These are phyloP conservation scores for Coccomyxa sp. DNA, from an alignment of 139 green algal species.

Conservation along the genomic window DNA sequence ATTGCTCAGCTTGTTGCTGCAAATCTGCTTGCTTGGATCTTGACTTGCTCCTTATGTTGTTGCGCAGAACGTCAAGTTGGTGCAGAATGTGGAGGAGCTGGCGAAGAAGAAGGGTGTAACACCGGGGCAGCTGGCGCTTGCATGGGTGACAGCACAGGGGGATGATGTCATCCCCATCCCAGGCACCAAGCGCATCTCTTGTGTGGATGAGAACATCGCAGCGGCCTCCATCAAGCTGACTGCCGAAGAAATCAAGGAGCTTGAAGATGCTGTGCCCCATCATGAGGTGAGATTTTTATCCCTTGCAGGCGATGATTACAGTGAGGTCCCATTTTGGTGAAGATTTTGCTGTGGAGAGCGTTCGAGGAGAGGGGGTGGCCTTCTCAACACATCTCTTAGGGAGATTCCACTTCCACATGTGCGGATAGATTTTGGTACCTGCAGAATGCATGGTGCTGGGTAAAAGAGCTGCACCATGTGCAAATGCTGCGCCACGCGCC, in stretches of 20 bases:
- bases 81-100: slow-evolving; percentile 43
- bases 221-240: slow-evolving; percentile 37
- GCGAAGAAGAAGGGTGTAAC: slow-evolving; percentile 59
- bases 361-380: too few species aligned
- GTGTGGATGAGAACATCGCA: slow-evolving; percentile 46
- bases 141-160: slow-evolving; percentile 65
- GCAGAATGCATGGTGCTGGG: too few species aligned
- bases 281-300: neutral
- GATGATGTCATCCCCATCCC: slow-evolving; percentile 71
- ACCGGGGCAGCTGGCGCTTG: slow-evolving; percentile 65
- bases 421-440: too few species aligned
- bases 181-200: slow-evolving; percentile 42
- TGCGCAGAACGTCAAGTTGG: slow-evolving; percentile 53
- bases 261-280: slow-evolving; percentile 27
- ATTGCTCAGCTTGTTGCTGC: too few species aligned
- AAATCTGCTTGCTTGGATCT: neutral
- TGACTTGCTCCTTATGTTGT: neutral
- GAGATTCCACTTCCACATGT: too few species aligned
- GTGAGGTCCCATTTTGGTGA: too few species aligned
- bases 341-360: too few species aligned
- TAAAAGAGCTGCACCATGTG: too few species aligned
- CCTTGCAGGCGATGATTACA: too few species aligned
- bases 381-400: too few species aligned
- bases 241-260: slow-evolving; percentile 32
- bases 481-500: too few species aligned